Evolutionary conservation across 495 filamentous ascomycete species (phyloP).

Genomic region (Talaromyces liani): DNA sequence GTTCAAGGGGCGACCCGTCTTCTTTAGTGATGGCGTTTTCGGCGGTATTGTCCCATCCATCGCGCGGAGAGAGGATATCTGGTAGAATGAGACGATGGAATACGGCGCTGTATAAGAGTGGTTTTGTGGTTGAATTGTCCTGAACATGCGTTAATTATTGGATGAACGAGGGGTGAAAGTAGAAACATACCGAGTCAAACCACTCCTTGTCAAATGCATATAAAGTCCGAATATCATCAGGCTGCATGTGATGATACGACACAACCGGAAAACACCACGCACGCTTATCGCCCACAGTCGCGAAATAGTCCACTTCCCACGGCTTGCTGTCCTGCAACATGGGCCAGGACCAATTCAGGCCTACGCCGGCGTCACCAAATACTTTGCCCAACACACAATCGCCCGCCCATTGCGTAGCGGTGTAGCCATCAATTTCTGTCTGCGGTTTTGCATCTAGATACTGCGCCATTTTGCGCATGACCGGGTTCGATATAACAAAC

Average conservation of each 20-base stretch:
- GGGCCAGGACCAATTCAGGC: slow-evolving; percentile 31
- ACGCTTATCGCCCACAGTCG: slow-evolving; percentile 27
- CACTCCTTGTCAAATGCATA: slow-evolving; percentile 39
- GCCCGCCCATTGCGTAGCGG: slow-evolving; percentile 28
- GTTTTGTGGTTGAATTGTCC: background rate
- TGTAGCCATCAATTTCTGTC: slow-evolving; percentile 23
- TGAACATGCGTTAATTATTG: background rate
- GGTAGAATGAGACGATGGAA: slow-evolving; percentile 23
- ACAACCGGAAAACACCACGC: slow-evolving; percentile 44
- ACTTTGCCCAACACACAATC: slow-evolving; percentile 40
- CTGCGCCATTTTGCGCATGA: slow-evolving; percentile 21
- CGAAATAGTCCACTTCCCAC: slow-evolving; percentile 34
- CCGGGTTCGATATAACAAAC: slow-evolving; percentile 42
- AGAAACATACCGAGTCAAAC: slow-evolving; percentile 28
- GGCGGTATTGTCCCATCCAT: slow-evolving; percentile 27
- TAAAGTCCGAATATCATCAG: slow-evolving; percentile 32
- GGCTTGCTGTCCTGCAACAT: slow-evolving; percentile 26
- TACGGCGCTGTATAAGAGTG: slow-evolving; percentile 26
- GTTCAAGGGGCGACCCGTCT: slow-evolving; percentile 15
- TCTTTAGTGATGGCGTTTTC: slow-evolving; percentile 15
- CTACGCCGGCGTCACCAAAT: slow-evolving; percentile 26
- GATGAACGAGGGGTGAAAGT: background rate
- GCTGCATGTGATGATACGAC: slow-evolving; percentile 42
- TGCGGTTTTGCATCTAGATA: slow-evolving; percentile 10
- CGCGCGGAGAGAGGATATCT: slow-evolving; percentile 10